Evolutionary conservation across 305 asterid species (phyloP).

Genomic region (Nicotiana rustica): DNA sequence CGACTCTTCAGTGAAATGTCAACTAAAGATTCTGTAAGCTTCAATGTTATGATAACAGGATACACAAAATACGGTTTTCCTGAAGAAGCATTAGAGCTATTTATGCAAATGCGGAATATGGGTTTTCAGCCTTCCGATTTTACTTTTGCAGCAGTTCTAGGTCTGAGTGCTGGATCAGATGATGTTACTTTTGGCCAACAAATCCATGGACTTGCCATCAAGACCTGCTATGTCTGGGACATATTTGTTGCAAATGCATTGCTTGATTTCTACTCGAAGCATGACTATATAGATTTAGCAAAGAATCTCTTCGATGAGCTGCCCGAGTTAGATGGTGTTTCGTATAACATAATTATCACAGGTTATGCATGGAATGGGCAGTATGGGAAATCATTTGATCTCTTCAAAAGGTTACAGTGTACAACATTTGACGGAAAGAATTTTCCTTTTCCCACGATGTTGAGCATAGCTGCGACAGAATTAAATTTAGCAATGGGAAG

Average conservation of each 20-base stretch:
- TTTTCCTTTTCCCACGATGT: conserved; percentile 79
- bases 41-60: conserved; percentile 79
- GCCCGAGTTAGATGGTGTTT: conserved; percentile 79
- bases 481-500: conserved; percentile 74
- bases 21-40: conserved; percentile 67
- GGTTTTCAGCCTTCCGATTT: conserved; percentile 81
- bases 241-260: conserved; percentile 80
- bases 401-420: conserved; percentile 55
- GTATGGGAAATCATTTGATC: conserved; percentile 55
- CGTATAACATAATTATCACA: conserved; percentile 75
- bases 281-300: conserved; percentile 55
- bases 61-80: conserved; percentile 56
- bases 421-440: conserved; percentile 61
- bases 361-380: conserved; percentile 68
- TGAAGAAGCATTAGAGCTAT: conserved; percentile 61
- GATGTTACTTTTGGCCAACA: conserved; percentile 60
- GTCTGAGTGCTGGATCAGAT: conserved; percentile 61
- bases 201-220: conserved; percentile 73
- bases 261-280: conserved; percentile 82
- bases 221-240: conserved; percentile 59
- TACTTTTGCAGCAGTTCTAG: conserved; percentile 77
- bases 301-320: conserved; percentile 69
- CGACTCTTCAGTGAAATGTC: conserved; percentile 61
- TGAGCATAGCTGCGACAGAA: conserved; percentile 69
- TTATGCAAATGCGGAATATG: conserved; percentile 62